phyloP scores from a whole-genome alignment of 192 early-diverging fungal genomes.

The Kickxella alabastrina region DNA sequence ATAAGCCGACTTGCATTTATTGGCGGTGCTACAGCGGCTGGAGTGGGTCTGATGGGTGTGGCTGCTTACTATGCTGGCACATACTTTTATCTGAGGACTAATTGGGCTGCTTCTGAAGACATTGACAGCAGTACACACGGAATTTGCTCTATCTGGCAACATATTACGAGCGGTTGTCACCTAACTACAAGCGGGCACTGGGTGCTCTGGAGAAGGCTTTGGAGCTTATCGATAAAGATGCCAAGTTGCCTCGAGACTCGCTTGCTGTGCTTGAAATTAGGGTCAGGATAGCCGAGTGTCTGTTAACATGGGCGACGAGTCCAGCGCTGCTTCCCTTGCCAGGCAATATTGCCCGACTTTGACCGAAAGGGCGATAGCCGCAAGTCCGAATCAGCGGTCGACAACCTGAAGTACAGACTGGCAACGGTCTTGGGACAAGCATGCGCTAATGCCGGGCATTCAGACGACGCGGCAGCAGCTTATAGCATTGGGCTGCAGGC shows the following conservation, averaged over 20 bases:
- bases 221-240: conserved; percentile 5
- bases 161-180: conserved; percentile 23
- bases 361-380: background rate
- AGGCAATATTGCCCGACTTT: conserved; percentile 7
- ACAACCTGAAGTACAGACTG: conserved; percentile 16
- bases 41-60: conserved; percentile 12
- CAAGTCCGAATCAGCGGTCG: conserved; percentile 5
- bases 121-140: conserved; percentile 7
- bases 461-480: conserved; percentile 13
- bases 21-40: conserved; percentile 5
- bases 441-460: conserved; percentile 5
- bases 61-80: conserved; percentile 21
- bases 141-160: conserved; percentile 34
- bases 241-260: conserved; percentile 3
- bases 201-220: conserved; percentile 17
- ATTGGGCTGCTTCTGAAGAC: conserved; percentile 28
- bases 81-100: conserved; percentile 23
- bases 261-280: conserved; percentile 23
- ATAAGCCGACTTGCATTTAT: conserved; percentile 4
- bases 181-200: conserved; percentile 18
- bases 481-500: conserved; percentile 31
- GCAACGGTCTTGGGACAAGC: conserved; percentile 9
- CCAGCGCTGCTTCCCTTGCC: conserved; percentile 9
- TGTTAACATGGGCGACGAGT: conserved; percentile 7
- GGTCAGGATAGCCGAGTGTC: conserved; percentile 32